Base-by-base conservation (phyloP, 176 grass and related monocot genomes). In the Saccharum spontaneum region DNA sequence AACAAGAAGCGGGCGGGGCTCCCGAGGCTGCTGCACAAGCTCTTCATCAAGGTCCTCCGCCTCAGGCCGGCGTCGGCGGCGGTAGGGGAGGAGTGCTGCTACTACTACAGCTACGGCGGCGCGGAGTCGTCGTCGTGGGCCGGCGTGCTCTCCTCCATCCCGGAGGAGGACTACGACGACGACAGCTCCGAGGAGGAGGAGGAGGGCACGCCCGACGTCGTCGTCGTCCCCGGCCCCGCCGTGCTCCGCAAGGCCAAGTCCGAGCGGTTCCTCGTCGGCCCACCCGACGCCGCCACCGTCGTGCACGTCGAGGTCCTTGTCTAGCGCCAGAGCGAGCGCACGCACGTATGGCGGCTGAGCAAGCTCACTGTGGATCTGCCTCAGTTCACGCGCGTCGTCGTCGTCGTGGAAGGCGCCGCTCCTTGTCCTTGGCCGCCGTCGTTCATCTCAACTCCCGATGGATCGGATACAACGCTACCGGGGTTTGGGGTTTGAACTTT, bases 41-140 rank as follows among this genome's bases (percentile, higher is more conserved):
- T 89, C 63, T 89, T 89, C 87, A 34, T 89, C 83, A 89, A 85
- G 71, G 83, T 89, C 17, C 88, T 85, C 50, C 88, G 88, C 39
- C 83, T 89, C 37, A 61, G 77, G 49, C 71, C 77, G 1, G 15
- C 77, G 11, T 8, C 76, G 20, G 44, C 69, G 15, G 75, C 46
- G 7, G 78, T 77, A 13, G 67, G 71, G 4, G 83, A 85, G 12
- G 48, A 82, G 2, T 59, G 20, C 79, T 77, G 73, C 78, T 89
- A 82, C 78, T 89, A 77, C 88, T 89, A 86, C 83, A 85, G 88
- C 88, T 86, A 71, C 88, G 88, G 71, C 43, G 82, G 71, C 79
- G 26, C 0, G 1, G 61, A 45, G 1, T 59, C 78, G 50, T 44
- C 88, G 63, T 81, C 88, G 33, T 89, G 88, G 88, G 78, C 83